phyloP scores from a whole-genome alignment of 2,329 filamentous ascomycete species.

The Colletotrichum somersetense region DNA sequence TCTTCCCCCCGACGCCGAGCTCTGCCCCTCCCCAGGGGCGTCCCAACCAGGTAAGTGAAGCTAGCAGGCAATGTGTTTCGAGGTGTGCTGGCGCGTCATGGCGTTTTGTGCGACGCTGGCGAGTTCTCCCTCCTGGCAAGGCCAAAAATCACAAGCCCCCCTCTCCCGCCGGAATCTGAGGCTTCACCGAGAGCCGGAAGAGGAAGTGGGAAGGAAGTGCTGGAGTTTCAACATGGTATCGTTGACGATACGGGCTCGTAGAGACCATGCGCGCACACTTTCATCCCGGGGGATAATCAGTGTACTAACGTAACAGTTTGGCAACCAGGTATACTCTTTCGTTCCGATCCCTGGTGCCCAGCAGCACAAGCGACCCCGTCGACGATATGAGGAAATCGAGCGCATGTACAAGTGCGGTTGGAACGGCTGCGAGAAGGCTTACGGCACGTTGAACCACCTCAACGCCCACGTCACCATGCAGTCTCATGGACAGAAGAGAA shows the following conservation, averaged over 20 bases:
- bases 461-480: slow-evolving; percentile 99
- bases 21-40: slow-evolving; percentile 67
- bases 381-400: slow-evolving; percentile 98
- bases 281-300: slow-evolving; percentile 9
- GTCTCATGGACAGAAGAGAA: slow-evolving; percentile 92
- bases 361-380: slow-evolving; percentile 93
- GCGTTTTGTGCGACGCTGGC: too few relatives aligned
- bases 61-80: background rate
- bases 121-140: background rate
- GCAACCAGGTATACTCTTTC: slow-evolving; percentile 89
- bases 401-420: slow-evolving; percentile 99
- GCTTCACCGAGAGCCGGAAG: too few relatives aligned
- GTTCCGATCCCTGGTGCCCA: slow-evolving; percentile 97
- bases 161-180: background rate
- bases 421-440: slow-evolving; percentile 98
- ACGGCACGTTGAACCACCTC: slow-evolving; percentile 95
- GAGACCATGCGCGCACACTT: slow-evolving; percentile 10
- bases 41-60: slow-evolving; percentile 69
- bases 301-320: slow-evolving; percentile 43
- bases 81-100: background rate
- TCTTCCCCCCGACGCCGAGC: slow-evolving; percentile 68
- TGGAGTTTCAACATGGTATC: too few relatives aligned
- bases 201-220: background rate
- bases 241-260: background rate
- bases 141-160: background rate